Evolutionary conservation across 1,284 basidiomycete genomes (phyloP), one percentile per base, ranked within the genome.

Genomic region (Coniferiporia weirii): DNA sequence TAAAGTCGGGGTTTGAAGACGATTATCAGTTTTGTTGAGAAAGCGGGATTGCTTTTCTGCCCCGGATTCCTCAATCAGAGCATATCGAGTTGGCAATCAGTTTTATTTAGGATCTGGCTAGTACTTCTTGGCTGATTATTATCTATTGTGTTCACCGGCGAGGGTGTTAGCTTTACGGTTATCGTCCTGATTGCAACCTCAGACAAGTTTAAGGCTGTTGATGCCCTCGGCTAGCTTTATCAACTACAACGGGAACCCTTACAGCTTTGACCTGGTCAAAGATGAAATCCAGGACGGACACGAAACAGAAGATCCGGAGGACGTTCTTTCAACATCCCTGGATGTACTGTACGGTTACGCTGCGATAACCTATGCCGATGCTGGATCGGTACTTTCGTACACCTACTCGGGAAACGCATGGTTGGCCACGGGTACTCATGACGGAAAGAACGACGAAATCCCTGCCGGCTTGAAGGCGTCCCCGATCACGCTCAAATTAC

Each of bases 281-380:
- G 27, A 27, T 27, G 27, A 27, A 27, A 27, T 27, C 27, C 27
- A 27, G 27, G 38, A 40, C 2, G 15, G 38, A 2, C 38, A 3
- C 38, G 8, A 40, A 40, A 52, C 17, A 6, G 56, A 61, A 50
- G 79, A 81, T 59, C 79, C 83, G 22, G 84, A 86, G 69, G 88
- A 89, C 48, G 77, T 89, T 27, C 72, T 90, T 15, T 81, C 77
- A 15, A 76, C 78, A 50, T 84, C 85, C 10, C 73, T 90, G 27
- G 74, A 81, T 62, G 75, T 71, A 0, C 75, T 90, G 8, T 90
- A 87, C 64, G 80, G 79, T 54, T 77, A 83, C 66, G 71, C 75
- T 20, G 84, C 85, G 0, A 78, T 88, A 64, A 79, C 81, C 0
- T 72, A 82, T 46, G 79, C 83, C 3, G 79, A 79, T 5, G 70